A percentile compares a stretch with the other conserved stretches of the same genome.
Conservation (phyloP, 352 stramenopile genomes). For the Globisporangium apiculatum region DNA sequence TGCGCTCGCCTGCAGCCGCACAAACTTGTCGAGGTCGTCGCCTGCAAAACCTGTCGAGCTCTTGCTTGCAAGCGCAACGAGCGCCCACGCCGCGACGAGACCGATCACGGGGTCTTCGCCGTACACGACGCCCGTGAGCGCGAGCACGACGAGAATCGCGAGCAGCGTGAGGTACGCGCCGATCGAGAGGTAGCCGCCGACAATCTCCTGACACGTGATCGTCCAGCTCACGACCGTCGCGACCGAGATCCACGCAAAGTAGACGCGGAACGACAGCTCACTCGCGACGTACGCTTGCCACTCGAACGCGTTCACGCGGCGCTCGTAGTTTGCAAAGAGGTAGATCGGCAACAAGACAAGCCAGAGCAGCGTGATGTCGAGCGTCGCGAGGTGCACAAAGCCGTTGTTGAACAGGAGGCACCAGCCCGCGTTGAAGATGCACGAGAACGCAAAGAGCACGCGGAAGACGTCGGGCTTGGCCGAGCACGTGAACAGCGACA, state of each 20-base stretch:
- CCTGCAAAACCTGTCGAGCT: constrained; percentile 17
- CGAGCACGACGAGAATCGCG: constrained; percentile 29
- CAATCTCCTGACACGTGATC: constrained; percentile 34
- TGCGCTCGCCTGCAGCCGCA: constrained; percentile 33
- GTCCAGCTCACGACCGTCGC: constrained; percentile 47
- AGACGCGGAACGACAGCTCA: constrained; percentile 53
- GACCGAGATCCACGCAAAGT: constrained; percentile 59
- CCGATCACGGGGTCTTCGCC: constrained; percentile 49
- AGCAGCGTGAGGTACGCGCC: constrained; percentile 39
- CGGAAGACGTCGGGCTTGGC: constrained; percentile 37
- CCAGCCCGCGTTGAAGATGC: constrained; percentile 41
- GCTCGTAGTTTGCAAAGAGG: constrained; percentile 50
- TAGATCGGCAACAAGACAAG: constrained; percentile 56
- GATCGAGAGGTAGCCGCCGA: constrained; percentile 29
- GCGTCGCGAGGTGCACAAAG: constrained; percentile 26
- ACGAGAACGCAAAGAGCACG: constrained; percentile 47
- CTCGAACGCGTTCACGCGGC: constrained; percentile 28
- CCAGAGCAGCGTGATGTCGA: constrained; percentile 54
- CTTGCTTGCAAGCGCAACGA: constrained; percentile 43
- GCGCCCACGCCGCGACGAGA: constrained; percentile 39
- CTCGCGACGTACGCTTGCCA: constrained; percentile 56
- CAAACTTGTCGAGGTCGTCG: constrained; percentile 18
- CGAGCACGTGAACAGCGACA: constrained; percentile 41
- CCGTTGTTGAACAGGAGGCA: constrained; percentile 40
- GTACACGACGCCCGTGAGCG: constrained; percentile 36